Percentiles rank a stretch among this genome's conserved stretches.
phyloP scores from a whole-genome alignment of 106 monocot species.

The Dendrobium officinale region DNA sequence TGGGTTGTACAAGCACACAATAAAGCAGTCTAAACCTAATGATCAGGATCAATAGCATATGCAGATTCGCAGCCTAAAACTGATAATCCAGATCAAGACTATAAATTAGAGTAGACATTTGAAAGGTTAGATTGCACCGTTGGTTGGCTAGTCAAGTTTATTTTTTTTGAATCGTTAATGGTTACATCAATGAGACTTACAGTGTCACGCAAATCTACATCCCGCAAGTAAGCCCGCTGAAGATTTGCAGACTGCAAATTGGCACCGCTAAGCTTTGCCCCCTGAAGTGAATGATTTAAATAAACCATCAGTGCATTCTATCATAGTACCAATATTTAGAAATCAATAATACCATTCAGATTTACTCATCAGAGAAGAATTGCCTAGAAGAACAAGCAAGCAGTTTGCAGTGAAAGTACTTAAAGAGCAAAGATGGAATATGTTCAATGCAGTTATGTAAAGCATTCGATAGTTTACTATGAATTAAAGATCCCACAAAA shows the following conservation, averaged over 20 bases:
- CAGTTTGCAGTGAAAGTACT: too few species aligned
- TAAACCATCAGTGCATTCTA: not conserved
- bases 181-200: constrained; percentile 30
- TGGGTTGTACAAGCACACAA: too few species aligned
- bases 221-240: constrained; percentile 78
- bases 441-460: too few species aligned
- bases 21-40: not conserved
- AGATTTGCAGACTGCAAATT: constrained; percentile 83
- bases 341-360: not conserved
- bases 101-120: too few species aligned
- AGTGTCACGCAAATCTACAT: constrained; percentile 88
- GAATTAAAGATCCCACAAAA: too few species aligned
- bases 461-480: too few species aligned
- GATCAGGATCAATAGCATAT: not conserved
- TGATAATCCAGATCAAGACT: not conserved
- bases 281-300: constrained; percentile 27
- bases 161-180: not conserved
- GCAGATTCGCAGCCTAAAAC: not conserved
- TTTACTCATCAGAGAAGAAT: not conserved
- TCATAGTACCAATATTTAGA: not conserved
- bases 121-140: too few species aligned
- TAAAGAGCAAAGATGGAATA: too few species aligned
- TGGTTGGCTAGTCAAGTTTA: not conserved
- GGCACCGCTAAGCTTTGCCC: constrained; percentile 77
- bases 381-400: not conserved